A percentile compares a stretch with the other conserved stretches of the same genome.
Conservation (phyloP, 2,329 filamentous ascomycete genomes). For the Penicillium sumatraense region DNA sequence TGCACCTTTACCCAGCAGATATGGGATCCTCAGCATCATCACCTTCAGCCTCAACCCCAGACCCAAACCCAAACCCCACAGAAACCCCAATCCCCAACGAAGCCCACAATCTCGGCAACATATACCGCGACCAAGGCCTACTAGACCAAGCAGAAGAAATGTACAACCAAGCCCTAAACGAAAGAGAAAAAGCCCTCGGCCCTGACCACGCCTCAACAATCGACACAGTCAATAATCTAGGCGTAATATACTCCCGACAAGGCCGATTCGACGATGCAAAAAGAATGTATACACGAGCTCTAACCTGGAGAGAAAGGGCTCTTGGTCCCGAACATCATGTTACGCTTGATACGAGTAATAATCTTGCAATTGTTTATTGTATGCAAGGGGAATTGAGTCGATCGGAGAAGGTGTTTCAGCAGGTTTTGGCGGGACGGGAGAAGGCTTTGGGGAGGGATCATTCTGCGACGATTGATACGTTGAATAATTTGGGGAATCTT, state of each 20-base stretch:
- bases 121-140: not conserved
- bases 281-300: not conserved
- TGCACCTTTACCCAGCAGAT: not conserved
- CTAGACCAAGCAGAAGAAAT: not conserved
- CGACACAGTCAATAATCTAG: not conserved
- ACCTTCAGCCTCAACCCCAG: too few species aligned
- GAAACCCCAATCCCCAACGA: not conserved
- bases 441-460: not conserved
- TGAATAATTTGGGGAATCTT: not conserved
- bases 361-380: not conserved
- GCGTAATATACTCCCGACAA: not conserved
- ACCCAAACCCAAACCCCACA: too few species aligned
- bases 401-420: not conserved
- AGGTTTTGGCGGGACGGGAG: not conserved
- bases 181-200: not conserved
- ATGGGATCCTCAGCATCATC: not conserved
- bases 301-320: not conserved
- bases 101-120: not conserved
- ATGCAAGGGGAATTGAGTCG: not conserved
- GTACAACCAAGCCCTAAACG: not conserved
- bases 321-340: not conserved
- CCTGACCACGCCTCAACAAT: not conserved
- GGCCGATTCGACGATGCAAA: not conserved
- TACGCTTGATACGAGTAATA: not conserved
- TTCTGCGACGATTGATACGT: not conserved